Conservation (phyloP, 305 asterid species). For the Nicotiana rustica region DNA sequence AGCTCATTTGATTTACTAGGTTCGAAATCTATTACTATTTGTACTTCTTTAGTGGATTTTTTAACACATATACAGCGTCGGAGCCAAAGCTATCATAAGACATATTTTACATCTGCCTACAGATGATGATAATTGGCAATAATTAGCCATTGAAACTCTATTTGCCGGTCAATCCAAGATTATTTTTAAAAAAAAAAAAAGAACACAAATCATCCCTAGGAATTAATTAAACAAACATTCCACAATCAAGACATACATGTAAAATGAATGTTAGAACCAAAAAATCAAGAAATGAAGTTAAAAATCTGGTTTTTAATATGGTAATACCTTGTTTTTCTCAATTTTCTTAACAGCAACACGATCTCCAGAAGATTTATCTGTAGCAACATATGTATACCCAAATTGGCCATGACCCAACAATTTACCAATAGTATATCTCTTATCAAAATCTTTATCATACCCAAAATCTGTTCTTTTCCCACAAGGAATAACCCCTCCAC, state of each 20-base stretch:
- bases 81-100: no score
- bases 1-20: no score
- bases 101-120: no score
- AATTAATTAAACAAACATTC: not conserved
- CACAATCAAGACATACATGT: constrained; percentile 18
- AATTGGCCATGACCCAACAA: constrained; percentile 89
- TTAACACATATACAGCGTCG: no score
- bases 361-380: constrained; percentile 71
- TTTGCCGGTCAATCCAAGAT: not conserved
- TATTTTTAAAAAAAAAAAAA: no score
- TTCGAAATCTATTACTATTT: no score
- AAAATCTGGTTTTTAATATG: not conserved
- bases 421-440: constrained; percentile 66
- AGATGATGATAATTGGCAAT: no score
- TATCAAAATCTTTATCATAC: constrained; percentile 73
- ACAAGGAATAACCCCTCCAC: constrained; percentile 71
- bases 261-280: not conserved
- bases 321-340: constrained; percentile 72
- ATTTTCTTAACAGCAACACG: constrained; percentile 90
- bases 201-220: not conserved
- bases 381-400: constrained; percentile 83
- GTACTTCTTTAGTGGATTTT: no score
- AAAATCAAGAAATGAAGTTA: not conserved
- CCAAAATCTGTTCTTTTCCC: constrained; percentile 89
- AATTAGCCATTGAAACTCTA: not conserved